phyloP scores from a whole-genome alignment of 2,329 filamentous ascomycete genomes.

The Colletotrichum kahawae region DNA sequence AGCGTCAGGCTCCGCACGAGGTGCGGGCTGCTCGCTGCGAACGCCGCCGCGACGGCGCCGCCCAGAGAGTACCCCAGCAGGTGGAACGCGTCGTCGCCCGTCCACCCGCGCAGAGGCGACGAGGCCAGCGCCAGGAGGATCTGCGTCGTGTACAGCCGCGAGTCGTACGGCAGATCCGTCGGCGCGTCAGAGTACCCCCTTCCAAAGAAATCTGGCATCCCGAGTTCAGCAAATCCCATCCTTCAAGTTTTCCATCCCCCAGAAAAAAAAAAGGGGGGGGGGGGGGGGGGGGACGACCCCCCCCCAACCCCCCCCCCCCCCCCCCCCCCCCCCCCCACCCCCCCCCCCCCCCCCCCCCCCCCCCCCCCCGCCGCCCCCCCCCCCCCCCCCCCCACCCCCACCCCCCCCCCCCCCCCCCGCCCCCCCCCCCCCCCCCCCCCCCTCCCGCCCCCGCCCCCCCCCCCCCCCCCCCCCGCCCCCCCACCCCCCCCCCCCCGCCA shows the following conservation, averaged over 20 bases:
- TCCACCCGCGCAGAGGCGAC: constrained; percentile 61
- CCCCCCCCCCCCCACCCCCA: too few species aligned
- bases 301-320: too few species aligned
- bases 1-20: constrained; percentile 68
- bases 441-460: too few species aligned
- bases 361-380: too few species aligned
- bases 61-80: constrained; percentile 83
- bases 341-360: too few species aligned
- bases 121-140: constrained; percentile 70
- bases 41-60: constrained; percentile 73
- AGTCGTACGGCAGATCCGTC: constrained; percentile 62
- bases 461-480: too few species aligned
- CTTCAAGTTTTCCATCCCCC: too few species aligned
- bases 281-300: too few species aligned
- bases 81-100: constrained; percentile 62
- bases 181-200: constrained; percentile 80
- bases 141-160: constrained; percentile 68
- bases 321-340: too few species aligned
- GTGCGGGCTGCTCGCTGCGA: constrained; percentile 71
- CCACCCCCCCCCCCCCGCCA: too few species aligned
- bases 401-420: too few species aligned
- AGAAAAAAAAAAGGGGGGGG: constrained; percentile 19
- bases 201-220: constrained; percentile 69
- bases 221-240: neutral
- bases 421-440: too few species aligned